These are phyloP conservation scores for Cercospora sp. DNA, from an alignment of 2,329 filamentous ascomycete species.

Conservation along the genomic window DNA sequence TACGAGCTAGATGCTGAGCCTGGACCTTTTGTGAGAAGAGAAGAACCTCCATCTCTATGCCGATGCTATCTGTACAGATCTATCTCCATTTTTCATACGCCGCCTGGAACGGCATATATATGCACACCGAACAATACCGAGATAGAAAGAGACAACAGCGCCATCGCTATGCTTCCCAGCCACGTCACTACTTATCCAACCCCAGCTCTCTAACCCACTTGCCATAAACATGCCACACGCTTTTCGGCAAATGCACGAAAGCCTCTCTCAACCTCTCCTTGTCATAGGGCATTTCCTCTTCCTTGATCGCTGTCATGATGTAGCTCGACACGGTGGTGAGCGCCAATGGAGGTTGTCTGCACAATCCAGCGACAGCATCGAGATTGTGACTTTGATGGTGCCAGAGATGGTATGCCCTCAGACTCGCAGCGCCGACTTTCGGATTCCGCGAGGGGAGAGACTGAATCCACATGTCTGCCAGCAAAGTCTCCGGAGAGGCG, in stretches of 20 bases:
- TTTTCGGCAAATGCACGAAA: constrained; percentile 30
- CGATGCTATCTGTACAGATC: not conserved
- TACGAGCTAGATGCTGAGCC: not conserved
- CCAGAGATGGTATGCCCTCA: constrained; percentile 66
- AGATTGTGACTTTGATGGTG: constrained; percentile 55
- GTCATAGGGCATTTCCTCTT: constrained; percentile 55
- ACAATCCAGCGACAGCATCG: constrained; percentile 52
- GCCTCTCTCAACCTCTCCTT: constrained; percentile 29
- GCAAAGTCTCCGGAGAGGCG: constrained; percentile 6
- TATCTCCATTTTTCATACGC: not conserved
- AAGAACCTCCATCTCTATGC: not conserved
- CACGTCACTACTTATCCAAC: constrained; percentile 5
- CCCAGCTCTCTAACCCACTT: constrained; percentile 9
- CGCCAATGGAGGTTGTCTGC: constrained; percentile 63
- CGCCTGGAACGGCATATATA: not conserved
- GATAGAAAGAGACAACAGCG: not conserved
- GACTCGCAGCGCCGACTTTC: constrained; percentile 11
- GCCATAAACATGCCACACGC: constrained; percentile 20
- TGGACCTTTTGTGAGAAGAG: not conserved
- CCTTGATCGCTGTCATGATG: constrained; percentile 57
- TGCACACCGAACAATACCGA: not conserved
- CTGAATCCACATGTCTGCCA: constrained; percentile 17
- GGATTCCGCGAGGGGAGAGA: constrained; percentile 8
- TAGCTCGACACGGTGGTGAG: constrained; percentile 58
- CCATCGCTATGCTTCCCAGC: constrained; percentile 2